phyloP scores from a whole-genome alignment of 2,329 filamentous ascomycete genomes.

The Dichotomopilus funicola region DNA sequence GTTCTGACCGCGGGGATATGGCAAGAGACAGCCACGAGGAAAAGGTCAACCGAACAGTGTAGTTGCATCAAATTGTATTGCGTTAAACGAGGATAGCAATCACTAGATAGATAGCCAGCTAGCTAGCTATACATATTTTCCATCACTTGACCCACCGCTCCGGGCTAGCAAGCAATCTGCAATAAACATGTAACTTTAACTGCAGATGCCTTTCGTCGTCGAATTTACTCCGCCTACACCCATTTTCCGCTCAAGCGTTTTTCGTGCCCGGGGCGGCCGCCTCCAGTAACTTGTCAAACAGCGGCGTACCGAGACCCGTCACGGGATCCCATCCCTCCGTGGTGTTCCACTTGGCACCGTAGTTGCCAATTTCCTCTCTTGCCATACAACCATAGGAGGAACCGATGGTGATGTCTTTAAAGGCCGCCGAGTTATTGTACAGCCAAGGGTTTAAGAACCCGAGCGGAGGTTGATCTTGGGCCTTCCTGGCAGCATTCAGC shows the following conservation, averaged over 20 bases:
- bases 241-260: neutral
- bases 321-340: conserved; percentile 31
- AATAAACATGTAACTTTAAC: too few relatives aligned
- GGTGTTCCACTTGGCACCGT: conserved; percentile 25
- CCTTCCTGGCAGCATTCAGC: conserved; percentile 38
- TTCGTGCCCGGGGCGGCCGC: conserved; percentile 4
- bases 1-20: too few relatives aligned
- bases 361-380: conserved; percentile 1
- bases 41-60: too few relatives aligned
- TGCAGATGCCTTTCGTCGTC: too few relatives aligned
- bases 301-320: conserved; percentile 22
- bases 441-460: conserved; percentile 41
- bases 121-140: too few relatives aligned
- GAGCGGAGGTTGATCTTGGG: conserved; percentile 30
- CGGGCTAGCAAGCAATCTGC: too few relatives aligned
- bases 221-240: neutral
- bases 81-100: too few relatives aligned
- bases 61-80: too few relatives aligned
- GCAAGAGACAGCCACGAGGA: too few relatives aligned
- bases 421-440: conserved; percentile 26
- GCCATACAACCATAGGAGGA: conserved; percentile 23
- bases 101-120: too few relatives aligned
- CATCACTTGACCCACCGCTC: too few relatives aligned
- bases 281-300: conserved; percentile 9
- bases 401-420: conserved; percentile 27